Conservation (phyloP, 2,329 filamentous ascomycete genomes). For the Aspergillus sp. region DNA sequence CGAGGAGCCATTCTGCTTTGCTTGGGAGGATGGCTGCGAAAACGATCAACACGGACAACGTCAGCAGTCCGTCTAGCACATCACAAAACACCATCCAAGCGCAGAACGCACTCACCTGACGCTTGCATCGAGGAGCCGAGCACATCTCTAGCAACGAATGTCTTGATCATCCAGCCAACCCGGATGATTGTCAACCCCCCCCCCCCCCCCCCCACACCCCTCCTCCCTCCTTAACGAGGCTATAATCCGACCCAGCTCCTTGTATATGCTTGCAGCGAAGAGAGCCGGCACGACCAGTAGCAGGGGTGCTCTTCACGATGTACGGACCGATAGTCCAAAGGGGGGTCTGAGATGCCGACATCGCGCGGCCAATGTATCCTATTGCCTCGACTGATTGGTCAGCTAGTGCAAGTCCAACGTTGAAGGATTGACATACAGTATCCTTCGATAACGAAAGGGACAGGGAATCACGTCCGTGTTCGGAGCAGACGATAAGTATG, state of each 20-base stretch:
- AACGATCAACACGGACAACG: slow-evolving; percentile 28
- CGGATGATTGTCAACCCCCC: slow-evolving; percentile 22
- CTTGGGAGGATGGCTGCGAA: slow-evolving; percentile 29
- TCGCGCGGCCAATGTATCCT: slow-evolving; percentile 54
- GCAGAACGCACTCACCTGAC: slow-evolving; percentile 20
- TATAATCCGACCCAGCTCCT: slow-evolving; percentile 28
- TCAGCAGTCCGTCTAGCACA: slow-evolving; percentile 27
- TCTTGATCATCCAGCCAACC: slow-evolving; percentile 30
- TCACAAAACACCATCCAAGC: background rate
- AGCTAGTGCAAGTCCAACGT: background rate
- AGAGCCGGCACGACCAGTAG: slow-evolving; percentile 24
- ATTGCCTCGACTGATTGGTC: slow-evolving; percentile 49
- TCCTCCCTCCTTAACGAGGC: slow-evolving; percentile 20
- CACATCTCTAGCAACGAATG: slow-evolving; percentile 32
- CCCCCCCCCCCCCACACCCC: no score
- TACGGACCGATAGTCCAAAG: slow-evolving; percentile 28
- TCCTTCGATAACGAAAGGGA: background rate
- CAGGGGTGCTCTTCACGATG: slow-evolving; percentile 28
- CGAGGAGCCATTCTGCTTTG: slow-evolving; percentile 26
- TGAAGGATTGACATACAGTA: background rate
- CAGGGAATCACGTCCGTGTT: background rate
- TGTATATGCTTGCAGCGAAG: slow-evolving; percentile 33
- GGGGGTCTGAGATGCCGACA: slow-evolving; percentile 40
- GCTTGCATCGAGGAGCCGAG: slow-evolving; percentile 35
- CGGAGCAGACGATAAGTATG: background rate